Evolutionary conservation across 2,329 filamentous ascomycete species (phyloP).

Genomic region (Erysiphe pulchra): DNA sequence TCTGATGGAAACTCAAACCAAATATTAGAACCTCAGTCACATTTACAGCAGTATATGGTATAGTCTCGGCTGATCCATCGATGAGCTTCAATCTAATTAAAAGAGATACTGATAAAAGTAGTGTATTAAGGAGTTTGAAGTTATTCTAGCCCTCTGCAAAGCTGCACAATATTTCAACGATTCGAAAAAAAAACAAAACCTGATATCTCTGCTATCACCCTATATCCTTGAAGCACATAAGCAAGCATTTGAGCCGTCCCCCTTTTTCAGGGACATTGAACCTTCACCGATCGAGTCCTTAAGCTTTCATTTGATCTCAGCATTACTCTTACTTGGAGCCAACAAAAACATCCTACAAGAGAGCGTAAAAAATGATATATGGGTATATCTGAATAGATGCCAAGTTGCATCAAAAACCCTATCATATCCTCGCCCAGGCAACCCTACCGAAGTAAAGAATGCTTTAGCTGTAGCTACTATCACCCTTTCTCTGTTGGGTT

Average conservation of each 20-base stretch:
- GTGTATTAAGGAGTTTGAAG: constrained; percentile 77
- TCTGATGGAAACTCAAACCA: constrained; percentile 15
- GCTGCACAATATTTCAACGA: constrained; percentile 54
- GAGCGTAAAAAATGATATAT: constrained; percentile 37
- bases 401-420: constrained; percentile 30
- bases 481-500: constrained; percentile 67
- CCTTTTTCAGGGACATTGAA: constrained; percentile 58
- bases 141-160: constrained; percentile 74
- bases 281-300: constrained; percentile 76
- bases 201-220: constrained; percentile 53
- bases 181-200: constrained; percentile 45
- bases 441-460: constrained; percentile 26
- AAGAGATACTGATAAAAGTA: constrained; percentile 14
- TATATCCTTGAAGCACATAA: constrained; percentile 69
- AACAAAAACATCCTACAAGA: constrained; percentile 45
- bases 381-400: constrained; percentile 49
- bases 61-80: background rate
- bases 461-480: constrained; percentile 48
- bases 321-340: constrained; percentile 56
- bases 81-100: constrained; percentile 2
- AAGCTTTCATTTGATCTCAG: constrained; percentile 51
- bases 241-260: constrained; percentile 55
- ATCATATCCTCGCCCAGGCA: constrained; percentile 24
- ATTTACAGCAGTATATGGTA: constrained; percentile 28
- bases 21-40: background rate